These are phyloP conservation scores for Solanum virginianum DNA, from an alignment of 257 asterid genomes.

Conservation along the genomic window DNA sequence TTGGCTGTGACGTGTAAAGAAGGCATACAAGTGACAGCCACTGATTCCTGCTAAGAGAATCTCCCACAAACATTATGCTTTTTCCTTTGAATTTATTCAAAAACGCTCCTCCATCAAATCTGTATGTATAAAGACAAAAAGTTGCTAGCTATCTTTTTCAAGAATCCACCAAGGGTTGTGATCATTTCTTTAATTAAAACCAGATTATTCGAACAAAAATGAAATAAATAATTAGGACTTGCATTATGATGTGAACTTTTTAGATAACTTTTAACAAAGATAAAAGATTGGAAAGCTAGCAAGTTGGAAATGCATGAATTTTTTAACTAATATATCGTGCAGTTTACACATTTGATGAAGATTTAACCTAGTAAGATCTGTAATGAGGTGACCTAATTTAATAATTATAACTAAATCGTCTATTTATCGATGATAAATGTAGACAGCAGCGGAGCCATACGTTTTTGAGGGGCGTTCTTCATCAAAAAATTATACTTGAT, in stretches of 20 bases:
- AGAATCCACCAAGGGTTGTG: background rate
- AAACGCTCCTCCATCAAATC: constrained; percentile 21
- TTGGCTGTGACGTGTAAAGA: constrained; percentile 15
- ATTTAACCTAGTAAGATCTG: background rate
- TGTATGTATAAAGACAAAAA: background rate
- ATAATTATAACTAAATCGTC: background rate
- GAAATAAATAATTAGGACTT: background rate
- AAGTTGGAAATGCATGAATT: background rate
- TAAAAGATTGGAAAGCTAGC: background rate
- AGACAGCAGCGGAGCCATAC: no score
- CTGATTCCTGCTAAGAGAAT: constrained; percentile 28
- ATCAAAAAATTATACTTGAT: no score
- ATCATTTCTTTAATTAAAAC: background rate
- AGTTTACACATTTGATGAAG: background rate
- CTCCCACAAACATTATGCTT: constrained; percentile 26
- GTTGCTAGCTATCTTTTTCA: background rate
- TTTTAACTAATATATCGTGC: background rate
- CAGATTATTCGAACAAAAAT: background rate
- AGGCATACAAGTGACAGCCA: constrained; percentile 27
- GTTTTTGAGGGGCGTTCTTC: no score
- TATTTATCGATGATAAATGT: background rate
- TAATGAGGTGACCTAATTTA: background rate
- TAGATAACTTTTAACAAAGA: background rate
- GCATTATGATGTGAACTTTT: background rate
- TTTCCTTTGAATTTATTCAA: constrained; percentile 23